A percentile compares a stretch with the other conserved stretches of the same genome.
phyloP scores from a whole-genome alignment of 1,284 basidiomycete genomes.

The Apiotrichum sp. region DNA sequence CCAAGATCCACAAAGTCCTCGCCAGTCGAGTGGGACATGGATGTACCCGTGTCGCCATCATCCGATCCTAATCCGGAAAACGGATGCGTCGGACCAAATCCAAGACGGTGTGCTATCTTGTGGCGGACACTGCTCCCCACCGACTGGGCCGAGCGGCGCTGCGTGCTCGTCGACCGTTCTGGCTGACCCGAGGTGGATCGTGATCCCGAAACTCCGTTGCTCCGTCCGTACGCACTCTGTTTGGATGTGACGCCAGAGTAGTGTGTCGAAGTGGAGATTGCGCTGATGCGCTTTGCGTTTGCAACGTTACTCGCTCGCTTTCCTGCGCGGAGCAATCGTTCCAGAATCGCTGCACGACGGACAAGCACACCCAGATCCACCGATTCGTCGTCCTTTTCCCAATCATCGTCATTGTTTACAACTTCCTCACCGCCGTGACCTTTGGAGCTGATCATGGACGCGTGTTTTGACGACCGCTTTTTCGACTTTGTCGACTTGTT shows the following conservation, averaged over 20 bases:
- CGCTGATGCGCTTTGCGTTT: slow-evolving; percentile 5
- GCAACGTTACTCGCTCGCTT: slow-evolving; percentile 24
- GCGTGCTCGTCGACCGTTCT: neutral
- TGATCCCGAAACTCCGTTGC: neutral
- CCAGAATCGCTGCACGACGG: slow-evolving; percentile 33
- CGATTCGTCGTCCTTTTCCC: slow-evolving; percentile 3
- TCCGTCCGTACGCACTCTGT: neutral
- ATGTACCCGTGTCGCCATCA: slow-evolving; percentile 1
- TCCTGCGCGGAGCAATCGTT: slow-evolving; percentile 32
- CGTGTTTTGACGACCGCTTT: neutral
- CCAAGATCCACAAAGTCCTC: slow-evolving; percentile 5
- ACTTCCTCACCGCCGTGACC: neutral
- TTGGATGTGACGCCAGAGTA: slow-evolving; percentile 2
- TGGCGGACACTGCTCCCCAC: neutral
- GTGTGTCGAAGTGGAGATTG: slow-evolving; percentile 1
- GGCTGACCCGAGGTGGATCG: neutral
- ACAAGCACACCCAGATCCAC: slow-evolving; percentile 27
- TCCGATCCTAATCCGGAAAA: slow-evolving; percentile 6
- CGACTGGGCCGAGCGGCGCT: neutral
- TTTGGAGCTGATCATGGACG: neutral
- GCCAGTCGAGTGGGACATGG: neutral
- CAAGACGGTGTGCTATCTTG: neutral
- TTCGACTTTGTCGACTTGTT: slow-evolving; percentile 3
- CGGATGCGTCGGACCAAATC: neutral
- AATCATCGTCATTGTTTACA: neutral